Base-by-base conservation (phyloP, 2,329 filamentous ascomycete species). In the Elsinoe perseae region DNA sequence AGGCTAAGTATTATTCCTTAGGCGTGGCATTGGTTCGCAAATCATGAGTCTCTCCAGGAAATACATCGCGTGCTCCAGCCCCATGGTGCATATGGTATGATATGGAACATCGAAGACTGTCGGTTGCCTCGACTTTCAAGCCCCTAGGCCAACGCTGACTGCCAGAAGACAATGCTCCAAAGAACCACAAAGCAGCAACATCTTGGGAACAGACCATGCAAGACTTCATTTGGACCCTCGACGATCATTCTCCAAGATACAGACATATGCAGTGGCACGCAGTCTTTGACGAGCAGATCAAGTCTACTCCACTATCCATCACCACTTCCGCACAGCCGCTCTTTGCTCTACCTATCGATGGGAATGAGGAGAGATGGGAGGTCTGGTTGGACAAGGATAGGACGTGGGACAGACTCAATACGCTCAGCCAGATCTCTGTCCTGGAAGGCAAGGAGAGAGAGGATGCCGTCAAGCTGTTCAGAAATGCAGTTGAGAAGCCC, bases 51-150 rank as follows among this genome's bases (percentile, higher is more conserved):
- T 0, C 70, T 90, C 25, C 69, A 73, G 44, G 84, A 88, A 63
- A 84, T 89, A n/a, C 77, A 82, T 61, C 79, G 85, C 46, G 77
- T 86, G 0, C 70, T 89, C 48, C 79, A 78, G 63, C 81, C 81
- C 0, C 77, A 77, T 5, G 79, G 79, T 5, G 74, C 75, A 25
- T 73, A 89, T 25, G 85, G 82, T 12, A 69, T 87, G 67, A 83
- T 89, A 54, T 89, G 86, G 86, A 89, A 88, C 63, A 74, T 84
- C 58, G 85, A 88, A 66, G 82, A 86, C 61, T 87, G 84, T 84
- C 70, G 64, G 77, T 50, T n/a, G n/a, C n/a, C 5, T n/a, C 44
- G 18, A 40, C 34, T 40, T 60, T 16, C 48, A 34, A 10, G 14
- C 16, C n/a, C 5, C 10, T 2, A 50, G 20, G 23, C 4, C 20